Percentiles rank a stretch among this genome's conserved stretches.
Evolutionary conservation across 108 stramenopile species (phyloP).

Genomic region (Nitzschia sp.): DNA sequence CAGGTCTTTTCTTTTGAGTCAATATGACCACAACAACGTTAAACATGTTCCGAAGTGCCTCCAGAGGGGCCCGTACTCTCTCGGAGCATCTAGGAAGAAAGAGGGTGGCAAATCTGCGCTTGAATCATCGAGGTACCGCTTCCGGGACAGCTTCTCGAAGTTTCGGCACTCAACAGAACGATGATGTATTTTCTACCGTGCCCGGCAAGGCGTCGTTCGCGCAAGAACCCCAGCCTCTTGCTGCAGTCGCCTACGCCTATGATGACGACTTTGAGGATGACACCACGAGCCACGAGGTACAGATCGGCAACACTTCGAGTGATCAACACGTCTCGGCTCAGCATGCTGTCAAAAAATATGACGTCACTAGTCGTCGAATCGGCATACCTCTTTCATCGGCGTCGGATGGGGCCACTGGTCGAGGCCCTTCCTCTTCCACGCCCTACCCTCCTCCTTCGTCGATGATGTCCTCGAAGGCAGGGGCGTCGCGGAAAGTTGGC

Average conservation of each 20-base stretch:
- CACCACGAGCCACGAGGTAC: constrained; percentile 5
- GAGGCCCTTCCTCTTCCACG: constrained; percentile 5
- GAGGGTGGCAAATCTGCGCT: constrained; percentile 1
- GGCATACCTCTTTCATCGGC: constrained; percentile 1
- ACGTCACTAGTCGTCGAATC: not conserved
- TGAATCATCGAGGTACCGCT: not conserved
- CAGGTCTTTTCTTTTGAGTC: not conserved
- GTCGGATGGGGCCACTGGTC: not conserved
- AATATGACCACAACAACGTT: constrained; percentile 2
- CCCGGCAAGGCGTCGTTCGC: not conserved
- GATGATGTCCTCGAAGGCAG: constrained; percentile 16
- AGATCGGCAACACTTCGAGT: not conserved
- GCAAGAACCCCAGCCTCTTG: constrained; percentile 11
- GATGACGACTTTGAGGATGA: too few species aligned
- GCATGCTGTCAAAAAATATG: not conserved
- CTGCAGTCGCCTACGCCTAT: constrained; percentile 33
- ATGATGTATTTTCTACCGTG: not conserved
- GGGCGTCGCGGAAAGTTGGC: constrained; percentile 22
- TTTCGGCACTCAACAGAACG: not conserved
- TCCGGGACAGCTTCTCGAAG: not conserved
- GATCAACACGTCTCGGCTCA: not conserved
- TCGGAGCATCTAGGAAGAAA: constrained; percentile 19
- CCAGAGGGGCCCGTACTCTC: constrained; percentile 12
- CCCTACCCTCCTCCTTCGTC: constrained; percentile 31
- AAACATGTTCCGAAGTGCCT: constrained; percentile 25